Evolutionary conservation across 352 stramenopile genomes (phyloP), one percentile per base, ranked within the genome.

Genomic region (Thraustochytrium sp.): DNA sequence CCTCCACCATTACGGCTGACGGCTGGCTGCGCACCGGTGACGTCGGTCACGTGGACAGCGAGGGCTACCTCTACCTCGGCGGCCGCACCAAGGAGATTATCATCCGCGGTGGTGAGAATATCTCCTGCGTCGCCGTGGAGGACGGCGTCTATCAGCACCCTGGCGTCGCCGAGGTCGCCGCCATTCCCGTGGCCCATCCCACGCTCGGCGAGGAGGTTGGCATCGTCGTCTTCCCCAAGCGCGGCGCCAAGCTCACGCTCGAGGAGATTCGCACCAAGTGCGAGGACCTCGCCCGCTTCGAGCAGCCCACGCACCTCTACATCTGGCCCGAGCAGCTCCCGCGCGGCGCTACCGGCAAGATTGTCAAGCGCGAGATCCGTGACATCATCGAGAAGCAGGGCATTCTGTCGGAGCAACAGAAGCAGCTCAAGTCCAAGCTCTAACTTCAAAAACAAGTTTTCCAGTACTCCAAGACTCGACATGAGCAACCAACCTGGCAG

Each of bases 51-150:
- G 29, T 75, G 2, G 40, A 75, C 44, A 34, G 31, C 16, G 62
- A 23, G 13, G 40, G 62, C 16, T 88, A 85, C 65, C 36, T 88
- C 8, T 8, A 61, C 2, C 83, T 88, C 55, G 31, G 36, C 21
- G 85, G 84, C 36, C 76, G 85, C 29, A 23, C 84, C 31, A 88
- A 87, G 76, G 84, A 87, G 44, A 65, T 88, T 4, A 73, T 88
- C 29, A 87, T 88, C 51, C 37, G 42, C 46, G 85, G 85, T 5
- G 85, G 85, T 21, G 85, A 88, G 62, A 88, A 88, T 62, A 86
- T 88, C n/a, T 77, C 42, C 23, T 68, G 49, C 40, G 40, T 78
- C 54, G 84, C 86, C 5, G 64, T 87, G 16, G 62, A 75, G 62
- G 62, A 75, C 11, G 62, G 62, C 16, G 62, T 54, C 37, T 51